These are phyloP conservation scores for Blastomyces silverae DNA, from an alignment of 2,329 filamentous ascomycete genomes.

Conservation along the genomic window DNA sequence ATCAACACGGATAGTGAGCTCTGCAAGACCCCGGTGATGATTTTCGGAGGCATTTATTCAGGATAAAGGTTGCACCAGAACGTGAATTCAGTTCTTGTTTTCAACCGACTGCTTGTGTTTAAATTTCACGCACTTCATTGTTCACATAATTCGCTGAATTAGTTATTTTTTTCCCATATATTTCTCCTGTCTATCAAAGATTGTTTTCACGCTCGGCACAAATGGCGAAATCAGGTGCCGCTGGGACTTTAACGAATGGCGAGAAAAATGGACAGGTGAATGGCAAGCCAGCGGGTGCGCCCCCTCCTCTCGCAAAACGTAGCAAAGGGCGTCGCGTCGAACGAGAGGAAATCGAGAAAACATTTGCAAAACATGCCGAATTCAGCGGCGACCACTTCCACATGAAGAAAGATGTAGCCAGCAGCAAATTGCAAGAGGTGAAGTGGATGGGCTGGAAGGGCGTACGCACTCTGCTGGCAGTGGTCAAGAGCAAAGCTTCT, in stretches of 20 bases:
- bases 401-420: constrained; percentile 43
- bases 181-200: neutral
- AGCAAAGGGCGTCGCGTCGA: constrained; percentile 29
- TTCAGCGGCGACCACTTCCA: constrained; percentile 57
- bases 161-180: neutral
- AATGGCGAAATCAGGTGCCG: neutral
- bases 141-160: neutral
- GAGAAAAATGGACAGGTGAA: constrained; percentile 4
- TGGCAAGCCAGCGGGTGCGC: constrained; percentile 9
- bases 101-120: neutral
- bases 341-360: constrained; percentile 36
- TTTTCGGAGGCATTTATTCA: constrained; percentile 1
- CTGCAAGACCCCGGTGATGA: neutral
- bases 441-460: constrained; percentile 53
- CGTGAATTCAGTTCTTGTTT: neutral
- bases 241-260: neutral
- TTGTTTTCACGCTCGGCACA: neutral
- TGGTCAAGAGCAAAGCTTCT: constrained; percentile 57
- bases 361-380: constrained; percentile 43
- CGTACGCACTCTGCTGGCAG: constrained; percentile 54
- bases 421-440: constrained; percentile 52
- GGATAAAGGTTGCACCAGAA: neutral
- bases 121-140: neutral
- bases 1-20: neutral
- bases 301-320: constrained; percentile 1